Evolutionary conservation across 2,329 filamentous ascomycete species (phyloP), one percentile per base, ranked within the genome.

Genomic region (Exophiala phaeomuriformis): DNA sequence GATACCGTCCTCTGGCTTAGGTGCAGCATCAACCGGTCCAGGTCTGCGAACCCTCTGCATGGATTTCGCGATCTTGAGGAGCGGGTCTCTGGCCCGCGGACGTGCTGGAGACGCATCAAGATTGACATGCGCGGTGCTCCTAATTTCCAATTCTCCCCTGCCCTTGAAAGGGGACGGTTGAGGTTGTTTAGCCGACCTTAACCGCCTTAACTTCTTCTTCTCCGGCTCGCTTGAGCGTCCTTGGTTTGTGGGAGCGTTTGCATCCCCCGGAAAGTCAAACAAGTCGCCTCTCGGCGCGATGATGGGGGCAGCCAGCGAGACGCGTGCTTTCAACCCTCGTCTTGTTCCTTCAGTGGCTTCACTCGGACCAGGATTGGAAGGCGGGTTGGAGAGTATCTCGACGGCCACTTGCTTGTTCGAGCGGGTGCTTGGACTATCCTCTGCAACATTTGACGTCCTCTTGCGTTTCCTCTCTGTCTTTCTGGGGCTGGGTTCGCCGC

Each of bases 81-180:
- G 36, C 27, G 9, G 12, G 9, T 36, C 12, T 37, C 31, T 47
- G 42, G n/a, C 28, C 4, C 42, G 28, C 37, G 32, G 49, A 28
- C 46, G 61, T 19, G 40, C 47, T n/a, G 60, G 60, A 5, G 56
- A 57, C 37, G 57, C 55, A 32, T 55, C 57, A 7, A 61, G 43
- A 37, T 61, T 52, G 3, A 61, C 54, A 4, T 46, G 50, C n/a
- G 53, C 52, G n/a, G 47, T 55, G 30, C 52, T 52, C 33, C 36
- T 45, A 2, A 46, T 57, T 8, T 51, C 50, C 10, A 57, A 31
- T 33, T 50, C 48, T 7, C 53, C 57, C 6, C 28, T 48, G 7
- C 53, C 53, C 30, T 60, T 57, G 51, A 62, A 59, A 6, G 60
- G 60, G 27, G 58, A 60, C 6, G 33, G 44, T 8, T 36, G 46